Conservation (phyloP, 2,329 filamentous ascomycete genomes). For the Fusarium lyarnte region DNA sequence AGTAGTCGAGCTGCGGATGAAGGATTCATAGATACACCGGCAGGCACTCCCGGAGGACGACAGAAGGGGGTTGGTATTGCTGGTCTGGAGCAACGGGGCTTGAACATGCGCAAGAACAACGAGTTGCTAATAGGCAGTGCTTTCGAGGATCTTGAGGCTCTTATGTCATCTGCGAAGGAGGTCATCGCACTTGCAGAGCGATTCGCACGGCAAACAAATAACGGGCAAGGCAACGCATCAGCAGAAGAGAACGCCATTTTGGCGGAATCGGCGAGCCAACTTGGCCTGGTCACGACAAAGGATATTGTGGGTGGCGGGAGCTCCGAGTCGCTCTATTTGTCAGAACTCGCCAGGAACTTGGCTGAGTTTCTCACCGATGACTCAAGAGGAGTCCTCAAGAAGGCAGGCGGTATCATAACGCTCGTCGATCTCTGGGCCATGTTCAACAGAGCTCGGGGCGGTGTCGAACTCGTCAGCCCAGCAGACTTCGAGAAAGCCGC, state of each 20-base stretch:
- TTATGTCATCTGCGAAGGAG: constrained; percentile 98
- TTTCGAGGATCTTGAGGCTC: constrained; percentile 93
- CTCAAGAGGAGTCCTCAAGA: constrained; percentile 77
- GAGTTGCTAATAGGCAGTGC: constrained; percentile 91
- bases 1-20: constrained; percentile 55
- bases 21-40: constrained; percentile 42
- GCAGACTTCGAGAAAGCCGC: constrained; percentile 92
- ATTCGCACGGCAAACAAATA: constrained; percentile 75
- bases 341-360: constrained; percentile 83
- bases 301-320: constrained; percentile 85
- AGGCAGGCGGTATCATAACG: constrained; percentile 87
- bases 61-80: constrained; percentile 85
- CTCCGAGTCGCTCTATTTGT: constrained; percentile 86
- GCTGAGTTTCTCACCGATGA: constrained; percentile 93
- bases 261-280: constrained; percentile 79
- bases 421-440: constrained; percentile 93
- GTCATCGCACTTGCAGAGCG: constrained; percentile 92
- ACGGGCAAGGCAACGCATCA: constrained; percentile 66
- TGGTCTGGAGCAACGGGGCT: constrained; percentile 84
- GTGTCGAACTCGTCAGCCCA: constrained; percentile 93
- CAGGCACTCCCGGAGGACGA: constrained; percentile 45
- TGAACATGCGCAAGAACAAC: constrained; percentile 90
- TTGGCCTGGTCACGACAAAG: constrained; percentile 92
- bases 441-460: constrained; percentile 92
- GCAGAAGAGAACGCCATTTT: constrained; percentile 79